Percentiles rank a stretch among this genome's conserved stretches.
phyloP scores from a whole-genome alignment of 805 yeast species.

The Metschnikowia aberdeeniae region DNA sequence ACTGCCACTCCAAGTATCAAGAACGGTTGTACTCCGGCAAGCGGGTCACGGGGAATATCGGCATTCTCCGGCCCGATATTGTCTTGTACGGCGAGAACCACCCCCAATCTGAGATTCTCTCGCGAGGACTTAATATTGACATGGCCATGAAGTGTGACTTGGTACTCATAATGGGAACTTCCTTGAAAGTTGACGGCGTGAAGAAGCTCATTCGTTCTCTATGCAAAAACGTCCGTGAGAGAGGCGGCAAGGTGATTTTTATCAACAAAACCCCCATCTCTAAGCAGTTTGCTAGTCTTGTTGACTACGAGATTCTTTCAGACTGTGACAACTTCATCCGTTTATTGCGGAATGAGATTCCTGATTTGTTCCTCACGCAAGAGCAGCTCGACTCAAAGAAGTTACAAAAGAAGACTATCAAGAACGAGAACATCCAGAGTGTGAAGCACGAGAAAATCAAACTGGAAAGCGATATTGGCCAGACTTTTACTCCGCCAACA shows the following conservation, averaged over 20 bases:
- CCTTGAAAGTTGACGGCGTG: constrained; percentile 87
- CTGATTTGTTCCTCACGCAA: constrained; percentile 61
- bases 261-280: constrained; percentile 68
- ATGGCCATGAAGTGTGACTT: constrained; percentile 66
- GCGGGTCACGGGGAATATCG: constrained; percentile 65
- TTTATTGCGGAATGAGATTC: constrained; percentile 48
- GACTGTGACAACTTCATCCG: constrained; percentile 84
- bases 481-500: constrained; percentile 30
- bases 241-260: constrained; percentile 73
- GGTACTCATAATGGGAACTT: constrained; percentile 87
- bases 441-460: constrained; percentile 8
- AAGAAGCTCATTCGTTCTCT: constrained; percentile 67
- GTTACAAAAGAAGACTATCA: constrained; percentile 20
- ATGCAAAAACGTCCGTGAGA: constrained; percentile 68
- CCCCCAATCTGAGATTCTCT: constrained; percentile 77
- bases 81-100: constrained; percentile 94
- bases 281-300: constrained; percentile 60
- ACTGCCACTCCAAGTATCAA: constrained; percentile 54
- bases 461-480: background rate
- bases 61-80: constrained; percentile 80
- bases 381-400: constrained; percentile 43
- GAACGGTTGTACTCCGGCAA: constrained; percentile 66
- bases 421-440: constrained; percentile 8
- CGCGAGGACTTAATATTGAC: constrained; percentile 66
- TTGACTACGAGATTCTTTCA: constrained; percentile 74